Evolutionary conservation across 306 rosid genomes (phyloP).

Genomic region (Dicorynia guianensis): DNA sequence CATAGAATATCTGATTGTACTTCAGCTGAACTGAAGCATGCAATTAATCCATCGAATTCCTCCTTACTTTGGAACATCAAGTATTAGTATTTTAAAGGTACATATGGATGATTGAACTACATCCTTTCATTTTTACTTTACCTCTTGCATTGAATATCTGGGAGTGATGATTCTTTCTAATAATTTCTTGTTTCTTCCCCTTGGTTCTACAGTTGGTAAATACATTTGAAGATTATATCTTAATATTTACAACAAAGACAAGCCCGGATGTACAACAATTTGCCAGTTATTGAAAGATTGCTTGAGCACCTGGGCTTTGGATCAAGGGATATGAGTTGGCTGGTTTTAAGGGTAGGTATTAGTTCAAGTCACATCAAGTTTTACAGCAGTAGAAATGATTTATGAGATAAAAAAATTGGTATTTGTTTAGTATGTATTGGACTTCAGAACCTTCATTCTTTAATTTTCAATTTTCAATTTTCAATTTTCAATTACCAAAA

Average conservation of each 20-base stretch:
- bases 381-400: background rate
- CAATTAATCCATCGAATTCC: conserved; percentile 69
- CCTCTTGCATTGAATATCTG: conserved; percentile 14
- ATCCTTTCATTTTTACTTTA: conserved; percentile 14
- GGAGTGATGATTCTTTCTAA: background rate
- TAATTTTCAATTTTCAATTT: background rate
- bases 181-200: background rate
- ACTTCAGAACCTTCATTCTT: background rate
- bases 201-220: background rate
- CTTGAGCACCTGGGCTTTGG: background rate
- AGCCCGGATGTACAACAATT: background rate
- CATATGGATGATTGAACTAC: conserved; percentile 8
- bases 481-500: background rate
- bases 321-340: background rate
- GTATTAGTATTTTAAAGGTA: conserved; percentile 63
- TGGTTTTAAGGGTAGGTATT: background rate
- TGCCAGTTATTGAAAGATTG: background rate
- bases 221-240: background rate
- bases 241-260: background rate
- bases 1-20: conserved; percentile 46
- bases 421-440: background rate
- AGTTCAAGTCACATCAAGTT: background rate
- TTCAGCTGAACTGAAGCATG: conserved; percentile 64
- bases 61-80: conserved; percentile 78
- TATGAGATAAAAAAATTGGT: background rate